Percentiles rank a stretch among this genome's conserved stretches.
Evolutionary conservation across 768 basidiomycete genomes (phyloP).

Genomic region (Boletus pseudo-olivaceus): DNA sequence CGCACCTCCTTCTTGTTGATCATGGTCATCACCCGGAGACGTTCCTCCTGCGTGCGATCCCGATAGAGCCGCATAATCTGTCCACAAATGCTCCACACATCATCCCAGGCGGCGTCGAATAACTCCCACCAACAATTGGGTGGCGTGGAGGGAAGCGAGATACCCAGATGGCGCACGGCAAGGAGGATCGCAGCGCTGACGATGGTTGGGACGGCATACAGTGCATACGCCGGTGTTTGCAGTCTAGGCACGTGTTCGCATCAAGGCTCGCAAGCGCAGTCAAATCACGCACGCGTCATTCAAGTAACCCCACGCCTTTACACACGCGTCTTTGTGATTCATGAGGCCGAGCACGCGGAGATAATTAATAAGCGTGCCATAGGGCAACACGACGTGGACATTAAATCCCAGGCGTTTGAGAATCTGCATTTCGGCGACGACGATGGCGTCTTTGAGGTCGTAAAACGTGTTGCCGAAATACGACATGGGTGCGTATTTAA

Average conservation of each 20-base stretch:
- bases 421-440: constrained; percentile 96
- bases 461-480: constrained; percentile 90
- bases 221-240: constrained; percentile 88
- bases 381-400: constrained; percentile 88
- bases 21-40: constrained; percentile 50
- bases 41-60: constrained; percentile 42
- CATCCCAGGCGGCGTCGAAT: constrained; percentile 90
- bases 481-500: constrained; percentile 81
- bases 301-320: constrained; percentile 87
- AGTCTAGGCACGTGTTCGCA: constrained; percentile 47
- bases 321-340: constrained; percentile 63
- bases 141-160: constrained; percentile 68
- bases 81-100: constrained; percentile 84
- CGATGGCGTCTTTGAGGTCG: constrained; percentile 89
- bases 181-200: constrained; percentile 89
- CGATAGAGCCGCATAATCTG: constrained; percentile 80
- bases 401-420: constrained; percentile 95
- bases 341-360: constrained; percentile 86
- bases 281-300: constrained; percentile 84
- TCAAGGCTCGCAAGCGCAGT: background rate
- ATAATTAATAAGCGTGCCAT: constrained; percentile 94
- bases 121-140: constrained; percentile 89
- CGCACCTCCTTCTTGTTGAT: constrained; percentile 77
- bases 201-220: constrained; percentile 86
- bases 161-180: constrained; percentile 62